These are phyloP conservation scores for Boletus pseudo-olivaceus DNA, from an alignment of 768 basidiomycete genomes.

Conservation along the genomic window DNA sequence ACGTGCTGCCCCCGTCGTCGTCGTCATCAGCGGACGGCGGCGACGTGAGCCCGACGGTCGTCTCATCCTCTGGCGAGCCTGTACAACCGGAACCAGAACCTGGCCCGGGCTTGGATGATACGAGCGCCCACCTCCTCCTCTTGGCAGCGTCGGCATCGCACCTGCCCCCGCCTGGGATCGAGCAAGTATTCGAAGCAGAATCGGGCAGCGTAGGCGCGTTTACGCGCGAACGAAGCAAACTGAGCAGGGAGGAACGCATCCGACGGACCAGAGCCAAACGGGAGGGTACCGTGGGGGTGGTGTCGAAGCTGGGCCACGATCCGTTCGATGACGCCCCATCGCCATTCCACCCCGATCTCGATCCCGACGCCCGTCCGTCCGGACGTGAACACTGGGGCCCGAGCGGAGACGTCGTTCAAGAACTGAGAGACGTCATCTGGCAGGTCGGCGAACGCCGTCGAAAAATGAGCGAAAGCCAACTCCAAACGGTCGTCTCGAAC, in stretches of 20 bases:
- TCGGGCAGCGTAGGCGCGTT: slow-evolving; percentile 34
- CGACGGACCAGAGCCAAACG: slow-evolving; percentile 44
- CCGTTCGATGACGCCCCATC: neutral
- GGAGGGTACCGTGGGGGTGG: too few species aligned
- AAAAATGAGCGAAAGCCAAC: slow-evolving; percentile 38
- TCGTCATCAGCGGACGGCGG: neutral
- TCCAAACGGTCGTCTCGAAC: neutral
- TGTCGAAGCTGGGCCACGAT: neutral
- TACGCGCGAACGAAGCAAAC: slow-evolving; percentile 56
- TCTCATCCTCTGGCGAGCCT: slow-evolving; percentile 25
- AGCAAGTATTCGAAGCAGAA: slow-evolving; percentile 83
- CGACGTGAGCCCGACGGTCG: slow-evolving; percentile 6
- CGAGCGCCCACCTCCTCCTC: slow-evolving; percentile 52
- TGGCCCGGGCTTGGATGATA: slow-evolving; percentile 43
- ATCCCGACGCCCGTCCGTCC: neutral
- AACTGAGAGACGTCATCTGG: slow-evolving; percentile 85
- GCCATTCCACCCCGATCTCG: slow-evolving; percentile 4
- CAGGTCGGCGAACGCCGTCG: slow-evolving; percentile 72
- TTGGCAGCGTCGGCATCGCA: slow-evolving; percentile 47
- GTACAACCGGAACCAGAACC: slow-evolving; percentile 2
- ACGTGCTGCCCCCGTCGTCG: neutral
- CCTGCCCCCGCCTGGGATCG: slow-evolving; percentile 63
- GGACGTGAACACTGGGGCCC: slow-evolving; percentile 60
- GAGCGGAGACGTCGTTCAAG: slow-evolving; percentile 76
- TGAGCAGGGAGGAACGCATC: slow-evolving; percentile 76